Base-by-base conservation (phyloP, 192 early-diverging fungal species). In the Coemansia sp. region DNA sequence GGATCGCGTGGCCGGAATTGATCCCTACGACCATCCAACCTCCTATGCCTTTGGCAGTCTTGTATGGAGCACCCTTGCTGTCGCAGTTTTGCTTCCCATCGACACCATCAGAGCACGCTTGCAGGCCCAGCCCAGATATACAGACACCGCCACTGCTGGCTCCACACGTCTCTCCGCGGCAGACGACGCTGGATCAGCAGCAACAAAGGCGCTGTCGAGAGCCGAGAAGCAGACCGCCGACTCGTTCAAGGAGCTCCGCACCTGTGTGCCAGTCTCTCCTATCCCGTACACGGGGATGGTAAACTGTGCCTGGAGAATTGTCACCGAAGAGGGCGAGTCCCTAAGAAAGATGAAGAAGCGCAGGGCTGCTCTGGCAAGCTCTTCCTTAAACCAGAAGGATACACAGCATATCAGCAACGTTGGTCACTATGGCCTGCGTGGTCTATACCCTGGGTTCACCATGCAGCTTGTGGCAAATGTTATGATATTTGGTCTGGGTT, bases 61-160 rank as follows among this genome's bases (percentile, higher is more conserved):
- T 19, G 80, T 79, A 6, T 84, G 93, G 53, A 85, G 92, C 48
- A 91, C 90, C 0, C 38, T 94, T 4, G 88, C 96, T 50, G 77
- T 91, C 1, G 70, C 88, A 10, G 88, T 97, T 13, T 87, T 90
- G 61, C 77, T 93, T 39, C 97, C 97, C 1, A 70, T 99, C 16
- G 94, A 99, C 38, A 92, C 95, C 6, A 88, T 92, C 56, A 84
- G 95, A 9, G 91, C 92, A 69, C 84, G 97, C 7, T 69, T 99
- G 23, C 91, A 93, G 56, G 88, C 91, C 42, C 96, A 98, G 75
- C 86, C 91, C 37, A 82, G 87, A 45, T 88, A 85, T 41, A 52
- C 86, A 9, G 75, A 74, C 58, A 77, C 62, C 39, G 69, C 75
- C 15, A 32, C 63, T 4, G 44, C 62, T 2, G 63, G 18, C 0